Evolutionary conservation across 2,329 filamentous ascomycete species (phyloP).

Genomic region (Pseudogymnoascus sp.): DNA sequence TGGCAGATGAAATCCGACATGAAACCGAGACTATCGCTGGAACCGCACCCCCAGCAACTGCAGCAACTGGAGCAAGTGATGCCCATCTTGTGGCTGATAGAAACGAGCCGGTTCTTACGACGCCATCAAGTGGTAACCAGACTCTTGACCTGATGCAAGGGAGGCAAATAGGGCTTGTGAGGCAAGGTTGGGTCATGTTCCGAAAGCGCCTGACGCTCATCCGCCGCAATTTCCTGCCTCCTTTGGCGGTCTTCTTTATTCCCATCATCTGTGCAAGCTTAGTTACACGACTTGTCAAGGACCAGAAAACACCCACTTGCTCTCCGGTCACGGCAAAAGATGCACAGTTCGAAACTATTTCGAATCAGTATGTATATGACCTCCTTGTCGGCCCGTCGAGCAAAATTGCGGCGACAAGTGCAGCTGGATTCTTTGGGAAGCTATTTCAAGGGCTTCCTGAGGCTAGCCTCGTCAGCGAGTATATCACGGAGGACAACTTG

Average conservation of each 20-base stretch:
- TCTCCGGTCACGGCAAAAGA: constrained; percentile 36
- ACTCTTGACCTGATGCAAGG: constrained; percentile 58
- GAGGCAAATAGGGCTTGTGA: constrained; percentile 56
- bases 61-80: constrained; percentile 14
- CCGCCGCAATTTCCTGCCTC: constrained; percentile 69
- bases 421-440: constrained; percentile 17
- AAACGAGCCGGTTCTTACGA: constrained; percentile 1
- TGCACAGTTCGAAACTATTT: constrained; percentile 32
- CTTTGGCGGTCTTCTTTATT: constrained; percentile 64
- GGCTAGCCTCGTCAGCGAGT: constrained; percentile 15
- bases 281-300: constrained; percentile 65
- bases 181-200: constrained; percentile 68
- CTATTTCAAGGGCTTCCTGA: constrained; percentile 18
- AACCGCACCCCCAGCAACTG: constrained; percentile 13
- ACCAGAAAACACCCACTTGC: constrained; percentile 45
- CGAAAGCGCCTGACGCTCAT: constrained; percentile 70
- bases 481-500: constrained; percentile 11
- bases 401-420: constrained; percentile 22
- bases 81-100: constrained; percentile 8
- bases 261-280: constrained; percentile 73
- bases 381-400: constrained; percentile 37
- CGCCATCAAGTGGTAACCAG: neutral
- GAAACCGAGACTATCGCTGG: constrained; percentile 31
- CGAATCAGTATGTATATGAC: constrained; percentile 18
- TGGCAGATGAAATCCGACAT: constrained; percentile 68